Evolutionary conservation across 306 rosid genomes (phyloP), one percentile per base, ranked within the genome.

Genomic region (Acacia confusa): DNA sequence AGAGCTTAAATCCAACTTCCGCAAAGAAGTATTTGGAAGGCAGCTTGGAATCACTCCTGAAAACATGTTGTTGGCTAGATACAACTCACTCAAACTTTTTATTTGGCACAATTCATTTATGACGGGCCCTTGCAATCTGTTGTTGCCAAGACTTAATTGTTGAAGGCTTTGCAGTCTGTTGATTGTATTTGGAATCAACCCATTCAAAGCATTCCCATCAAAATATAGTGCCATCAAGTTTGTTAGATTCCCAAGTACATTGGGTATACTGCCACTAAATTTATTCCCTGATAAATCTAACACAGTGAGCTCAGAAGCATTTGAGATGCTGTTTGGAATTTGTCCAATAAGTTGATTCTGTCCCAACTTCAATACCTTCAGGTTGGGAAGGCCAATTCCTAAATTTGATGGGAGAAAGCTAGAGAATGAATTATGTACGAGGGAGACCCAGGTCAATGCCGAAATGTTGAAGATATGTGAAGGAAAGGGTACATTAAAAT

Each of bases 401-500:
- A 67, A 19, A 67, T 67, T 3, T 36, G 36, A 25, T 36, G 72
- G 72, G 27, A 67, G 72, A 67, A 20, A 22, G 28, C 72, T 3
- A 20, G 25, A 36, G 17, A 36, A 2, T 0, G 44, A 73, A 82
- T 82, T 85, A 3, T 0, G 0, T 9, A 19, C 52, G 43, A 82
- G 79, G 47, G 2, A 28, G 3, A 61, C 20, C 3, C 3, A 13
- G 11, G 20, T 27, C 47, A 82, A 43, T 28, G n/a, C 9, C 25
- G 88, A 78, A 15, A 78, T 85, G 63, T 85, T 85, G 67, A 85
- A 69, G 20, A 85, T 19, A 60, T 45, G 48, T 11, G 52, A 47
- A 77, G 83, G 48, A 45, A 84, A 25, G 9, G 28, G 7, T 47
- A 81, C 83, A 27, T 30, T 79, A 52, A 84, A 60, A 0, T 38